Evolutionary conservation across 2,329 filamentous ascomycete genomes (phyloP).

Genomic region (Hypomyces rosellus): DNA sequence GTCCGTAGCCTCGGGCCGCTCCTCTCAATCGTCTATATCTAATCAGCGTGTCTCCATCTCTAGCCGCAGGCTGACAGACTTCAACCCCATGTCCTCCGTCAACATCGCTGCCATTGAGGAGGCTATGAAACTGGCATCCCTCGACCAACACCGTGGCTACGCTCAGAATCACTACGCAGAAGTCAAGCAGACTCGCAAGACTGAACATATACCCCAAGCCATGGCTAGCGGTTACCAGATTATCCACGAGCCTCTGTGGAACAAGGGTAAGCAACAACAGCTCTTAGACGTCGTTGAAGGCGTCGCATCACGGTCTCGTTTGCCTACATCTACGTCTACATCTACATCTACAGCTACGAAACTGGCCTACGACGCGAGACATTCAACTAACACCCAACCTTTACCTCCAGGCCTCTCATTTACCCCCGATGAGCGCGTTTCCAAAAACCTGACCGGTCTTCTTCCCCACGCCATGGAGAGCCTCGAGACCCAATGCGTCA

Average conservation of each 20-base stretch:
- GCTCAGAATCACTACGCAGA: conserved; percentile 49
- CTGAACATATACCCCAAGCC: conserved; percentile 47
- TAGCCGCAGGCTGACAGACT: conserved; percentile 43
- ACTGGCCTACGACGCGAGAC: not conserved
- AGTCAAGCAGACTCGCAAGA: conserved; percentile 47
- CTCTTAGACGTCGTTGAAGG: conserved; percentile 7
- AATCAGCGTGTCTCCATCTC: conserved; percentile 46
- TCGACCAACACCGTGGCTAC: conserved; percentile 57
- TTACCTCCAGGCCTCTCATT: conserved; percentile 51
- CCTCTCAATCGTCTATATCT: conserved; percentile 45
- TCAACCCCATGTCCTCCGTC: conserved; percentile 51
- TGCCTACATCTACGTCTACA: not conserved
- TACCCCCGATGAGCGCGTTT: conserved; percentile 55
- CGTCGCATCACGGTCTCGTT: not conserved
- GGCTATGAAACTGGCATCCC: conserved; percentile 52
- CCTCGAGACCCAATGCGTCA: conserved; percentile 53
- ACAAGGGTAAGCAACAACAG: conserved; percentile 47
- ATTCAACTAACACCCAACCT: not conserved
- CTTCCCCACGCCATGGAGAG: conserved; percentile 59
- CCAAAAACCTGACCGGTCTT: conserved; percentile 60
- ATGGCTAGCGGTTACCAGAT: conserved; percentile 56
- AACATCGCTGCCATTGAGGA: conserved; percentile 53
- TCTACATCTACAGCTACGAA: not conserved
- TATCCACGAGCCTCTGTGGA: conserved; percentile 56
- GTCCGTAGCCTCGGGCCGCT: conserved; percentile 40